Evolutionary conservation across 2,329 filamentous ascomycete genomes (phyloP), one percentile per base, ranked within the genome.

Genomic region (Fusarium tricinctum): DNA sequence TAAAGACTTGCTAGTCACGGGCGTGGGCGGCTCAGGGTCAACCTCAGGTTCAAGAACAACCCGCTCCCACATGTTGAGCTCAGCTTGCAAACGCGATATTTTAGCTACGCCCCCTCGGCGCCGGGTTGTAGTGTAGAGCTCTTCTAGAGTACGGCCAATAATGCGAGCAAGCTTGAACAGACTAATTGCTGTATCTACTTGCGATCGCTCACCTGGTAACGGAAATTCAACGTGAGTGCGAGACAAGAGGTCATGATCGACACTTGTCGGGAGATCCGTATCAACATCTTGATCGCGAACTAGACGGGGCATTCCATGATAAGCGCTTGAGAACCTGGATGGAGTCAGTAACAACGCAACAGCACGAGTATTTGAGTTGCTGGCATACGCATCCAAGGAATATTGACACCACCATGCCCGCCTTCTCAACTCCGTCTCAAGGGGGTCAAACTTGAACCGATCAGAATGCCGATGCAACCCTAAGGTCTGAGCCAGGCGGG

Each of bases 351-450:
- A 8, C 4, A 9, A 3, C 2, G 22, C 23, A 26, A 13, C n/a
- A 32, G 12, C n/a, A 26, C 8, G 12, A n/a, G 22, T 6, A 30
- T 22, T 48, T 14, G 20, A 23, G 19, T 32, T 13, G 8, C 2
- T 5, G 23, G 30, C 72, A 17, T 52, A 75, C 71, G 63, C 46
- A 20, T 75, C 73, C 7, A 74, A 63, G 5, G 73, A 64, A 43
- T 73, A 75, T 22, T 74, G 73, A 8, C 71, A 74, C 73, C 71
- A 75, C 72, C 73, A 75, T 5, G 67, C 62, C 8, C 72, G 58
- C 5, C 73, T 62, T 30, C 73, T 45, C 2, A 74, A 51, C 17
- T 74, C 71, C 1, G 72, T 75, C 28, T 74, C 73, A 4, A 73
- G 58, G 2, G 73, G 72, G 7, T 73, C 68, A 12, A 74, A 74